Evolutionary conservation across 495 filamentous ascomycete species (phyloP), one percentile per base, ranked within the genome.

Genomic region (Penicillium turbatum): DNA sequence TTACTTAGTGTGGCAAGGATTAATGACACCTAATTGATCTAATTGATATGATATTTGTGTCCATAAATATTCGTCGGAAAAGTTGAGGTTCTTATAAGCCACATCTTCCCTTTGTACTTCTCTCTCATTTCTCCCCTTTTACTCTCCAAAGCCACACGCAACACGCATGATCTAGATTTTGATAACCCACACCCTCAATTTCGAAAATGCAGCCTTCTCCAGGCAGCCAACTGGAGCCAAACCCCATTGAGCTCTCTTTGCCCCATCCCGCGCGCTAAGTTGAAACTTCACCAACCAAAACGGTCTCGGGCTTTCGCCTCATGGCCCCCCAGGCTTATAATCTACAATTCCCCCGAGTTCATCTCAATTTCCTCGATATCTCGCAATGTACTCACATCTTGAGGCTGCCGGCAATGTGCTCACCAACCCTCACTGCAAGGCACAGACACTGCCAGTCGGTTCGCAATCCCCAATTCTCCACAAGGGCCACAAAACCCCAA

Each of bases 391-490:
- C n/a, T 48, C 46, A 11, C 34, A 48, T 38, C 13, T 38, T 12
- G 7, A 36, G 6, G 34, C 46, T 5, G 17, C 10, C 1, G 46
- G 46, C n/a, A 48, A 12, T 37, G 5, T 17, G 12, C 32, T 52
- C 12, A 52, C 54, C 13, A 31, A 35, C 13, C 13, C 19, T 16
- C 54, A 56, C 35, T 34, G 29, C 27, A 38, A 52, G 21, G 48
- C 54, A 7, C 54, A 52, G 11, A 49, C 36, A 26, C 35, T 56
- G 13, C 41, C 42, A 9, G 31, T 56, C 29, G 51, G 51, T 53
- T 38, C 37, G 54, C 31, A 12, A 17, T 47, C 41, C 19, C 7
- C 11, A 24, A 21, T 17, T 37, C 39, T 21, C 30, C 51, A 9
- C 21, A 24, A 24, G 21, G 21, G 21, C 21, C 21, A 24, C 21